Evolutionary conservation across 768 basidiomycete species (phyloP).

Genomic region (Hirschioporus abietinus): DNA sequence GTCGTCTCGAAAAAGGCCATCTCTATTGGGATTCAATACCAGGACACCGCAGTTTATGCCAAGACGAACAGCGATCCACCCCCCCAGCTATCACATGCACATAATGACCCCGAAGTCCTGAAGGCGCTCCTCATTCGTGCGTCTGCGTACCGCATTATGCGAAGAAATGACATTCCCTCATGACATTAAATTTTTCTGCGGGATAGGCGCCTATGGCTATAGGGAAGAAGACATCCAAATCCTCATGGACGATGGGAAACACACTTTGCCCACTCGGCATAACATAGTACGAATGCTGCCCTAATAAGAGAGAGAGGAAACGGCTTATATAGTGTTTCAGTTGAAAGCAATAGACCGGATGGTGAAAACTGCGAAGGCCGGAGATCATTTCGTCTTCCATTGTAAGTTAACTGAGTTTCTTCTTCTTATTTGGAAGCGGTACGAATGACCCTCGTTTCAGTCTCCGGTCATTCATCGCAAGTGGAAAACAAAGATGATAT

Average conservation of each 20-base stretch:
- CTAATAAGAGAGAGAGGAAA: neutral
- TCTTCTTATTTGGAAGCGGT: neutral
- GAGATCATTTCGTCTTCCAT: slow-evolving; percentile 1
- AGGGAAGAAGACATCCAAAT: neutral
- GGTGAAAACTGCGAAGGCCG: neutral
- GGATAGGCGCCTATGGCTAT: neutral
- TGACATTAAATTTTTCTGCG: too few species aligned
- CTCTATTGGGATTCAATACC: neutral
- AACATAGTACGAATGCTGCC: neutral
- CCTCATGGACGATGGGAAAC: neutral
- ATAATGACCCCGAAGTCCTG: neutral
- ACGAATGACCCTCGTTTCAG: neutral
- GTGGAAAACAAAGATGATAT: neutral
- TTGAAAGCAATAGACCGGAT: neutral
- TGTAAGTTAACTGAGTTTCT: neutral
- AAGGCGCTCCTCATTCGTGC: neutral
- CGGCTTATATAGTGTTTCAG: neutral
- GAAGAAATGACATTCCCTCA: neutral
- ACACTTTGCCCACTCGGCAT: neutral
- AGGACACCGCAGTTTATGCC: neutral
- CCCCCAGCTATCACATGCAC: neutral
- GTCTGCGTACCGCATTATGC: neutral
- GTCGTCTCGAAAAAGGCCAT: neutral
- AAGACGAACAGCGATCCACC: neutral
- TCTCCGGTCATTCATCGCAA: neutral